phyloP scores from a whole-genome alignment of 2,329 filamentous ascomycete genomes.

The Nakataea oryzae region DNA sequence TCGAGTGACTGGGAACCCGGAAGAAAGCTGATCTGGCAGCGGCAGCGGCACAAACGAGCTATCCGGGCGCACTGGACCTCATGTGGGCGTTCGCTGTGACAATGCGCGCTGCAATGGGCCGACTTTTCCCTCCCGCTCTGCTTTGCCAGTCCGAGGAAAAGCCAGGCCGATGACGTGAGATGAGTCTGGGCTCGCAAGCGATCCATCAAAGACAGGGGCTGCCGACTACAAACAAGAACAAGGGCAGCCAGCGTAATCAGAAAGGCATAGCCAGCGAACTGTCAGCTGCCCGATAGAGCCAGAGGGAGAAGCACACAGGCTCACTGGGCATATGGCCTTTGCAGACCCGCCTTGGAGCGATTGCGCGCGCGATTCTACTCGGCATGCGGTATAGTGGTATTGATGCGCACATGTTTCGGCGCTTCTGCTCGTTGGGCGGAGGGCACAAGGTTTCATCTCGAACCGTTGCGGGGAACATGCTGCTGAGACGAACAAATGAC shows the following conservation, averaged over 20 bases:
- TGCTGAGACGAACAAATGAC: neutral
- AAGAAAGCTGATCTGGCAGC: neutral
- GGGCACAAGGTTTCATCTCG: neutral
- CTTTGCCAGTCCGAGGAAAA: neutral
- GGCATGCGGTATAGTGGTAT: neutral
- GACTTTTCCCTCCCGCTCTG: neutral
- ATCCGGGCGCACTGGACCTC: neutral
- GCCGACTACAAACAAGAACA: too few species aligned
- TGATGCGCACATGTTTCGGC: neutral
- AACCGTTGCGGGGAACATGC: neutral
- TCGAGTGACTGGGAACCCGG: neutral
- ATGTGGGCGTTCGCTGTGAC: neutral
- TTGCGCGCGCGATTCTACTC: neutral
- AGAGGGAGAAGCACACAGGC: neutral
- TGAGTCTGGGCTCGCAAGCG: neutral
- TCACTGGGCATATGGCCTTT: neutral
- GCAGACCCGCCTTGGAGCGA: neutral
- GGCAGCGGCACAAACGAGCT: neutral
- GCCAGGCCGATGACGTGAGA: neutral
- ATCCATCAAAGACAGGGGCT: neutral
- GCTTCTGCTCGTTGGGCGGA: neutral
- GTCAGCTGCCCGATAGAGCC: neutral
- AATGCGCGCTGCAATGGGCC: neutral
- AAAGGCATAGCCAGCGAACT: neutral
- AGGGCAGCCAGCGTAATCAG: neutral